Conservation (phyloP, 2,329 filamentous ascomycete genomes). For the Fusarium fracticaudum region DNA sequence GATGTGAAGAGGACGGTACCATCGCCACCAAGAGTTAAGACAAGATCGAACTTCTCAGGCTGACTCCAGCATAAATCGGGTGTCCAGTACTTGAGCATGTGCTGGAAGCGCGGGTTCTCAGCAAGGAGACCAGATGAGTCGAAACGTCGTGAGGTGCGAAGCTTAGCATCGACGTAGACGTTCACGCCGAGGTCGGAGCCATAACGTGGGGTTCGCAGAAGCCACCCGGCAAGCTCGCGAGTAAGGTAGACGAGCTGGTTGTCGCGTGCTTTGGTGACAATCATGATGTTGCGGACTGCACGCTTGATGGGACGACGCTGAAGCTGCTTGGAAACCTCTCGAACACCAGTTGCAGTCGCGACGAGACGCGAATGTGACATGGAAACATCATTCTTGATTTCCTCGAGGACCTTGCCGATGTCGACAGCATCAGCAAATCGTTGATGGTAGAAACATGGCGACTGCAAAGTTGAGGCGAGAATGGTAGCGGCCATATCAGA, state of each 20-base stretch:
- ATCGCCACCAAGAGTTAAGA: constrained; percentile 86
- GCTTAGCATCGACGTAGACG: constrained; percentile 97
- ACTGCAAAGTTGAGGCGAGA: constrained; percentile 69
- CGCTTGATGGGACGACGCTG: constrained; percentile 91
- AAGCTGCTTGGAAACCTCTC: constrained; percentile 94
- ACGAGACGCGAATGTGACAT: constrained; percentile 94
- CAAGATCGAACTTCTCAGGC: constrained; percentile 95
- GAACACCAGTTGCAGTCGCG: constrained; percentile 93
- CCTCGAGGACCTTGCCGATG: constrained; percentile 92
- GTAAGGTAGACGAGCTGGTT: constrained; percentile 92
- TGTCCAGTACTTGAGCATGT: constrained; percentile 95
- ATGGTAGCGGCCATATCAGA: constrained; percentile 25
- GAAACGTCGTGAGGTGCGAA: constrained; percentile 89
- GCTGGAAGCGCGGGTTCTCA: constrained; percentile 78
- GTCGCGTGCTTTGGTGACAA: constrained; percentile 96
- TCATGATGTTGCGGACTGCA: constrained; percentile 95
- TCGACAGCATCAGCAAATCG: constrained; percentile 96
- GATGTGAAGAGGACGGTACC: constrained; percentile 89
- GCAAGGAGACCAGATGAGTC: constrained; percentile 76
- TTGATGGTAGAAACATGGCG: constrained; percentile 97
- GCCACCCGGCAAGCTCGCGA: constrained; percentile 85
- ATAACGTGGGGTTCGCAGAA: constrained; percentile 89
- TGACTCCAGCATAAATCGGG: constrained; percentile 94
- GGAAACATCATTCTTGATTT: constrained; percentile 88
- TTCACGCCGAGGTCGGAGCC: constrained; percentile 91